Conservation (phyloP, 768 basidiomycete genomes). For the Naganishia friedmannii region DNA sequence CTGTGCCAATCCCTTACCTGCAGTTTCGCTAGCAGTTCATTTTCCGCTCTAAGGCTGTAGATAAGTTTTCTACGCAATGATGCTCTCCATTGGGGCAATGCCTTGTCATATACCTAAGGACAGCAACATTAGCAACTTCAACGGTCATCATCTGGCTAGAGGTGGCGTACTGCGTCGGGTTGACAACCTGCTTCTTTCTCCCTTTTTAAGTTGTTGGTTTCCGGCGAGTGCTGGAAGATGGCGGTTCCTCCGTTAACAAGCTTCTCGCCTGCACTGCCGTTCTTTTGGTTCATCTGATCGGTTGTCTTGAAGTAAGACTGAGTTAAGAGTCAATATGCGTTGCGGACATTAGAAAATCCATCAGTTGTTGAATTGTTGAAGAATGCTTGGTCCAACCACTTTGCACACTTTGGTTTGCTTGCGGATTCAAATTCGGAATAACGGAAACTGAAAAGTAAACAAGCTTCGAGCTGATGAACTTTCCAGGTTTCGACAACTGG, state of each 20-base stretch:
- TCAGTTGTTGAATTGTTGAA: not conserved
- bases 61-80: constrained; percentile 39
- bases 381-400: not conserved
- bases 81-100: constrained; percentile 43
- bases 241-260: constrained; percentile 26
- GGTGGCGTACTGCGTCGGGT: constrained; percentile 37
- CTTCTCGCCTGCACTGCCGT: not conserved
- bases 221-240: constrained; percentile 38
- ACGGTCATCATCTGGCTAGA: too few relatives aligned
- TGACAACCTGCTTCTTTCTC: constrained; percentile 48
- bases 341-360: not conserved
- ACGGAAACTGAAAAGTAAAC: constrained; percentile 10
- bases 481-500: not conserved
- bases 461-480: not conserved
- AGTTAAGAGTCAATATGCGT: not conserved
- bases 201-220: constrained; percentile 30
- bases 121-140: not conserved
- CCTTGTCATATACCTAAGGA: constrained; percentile 41
- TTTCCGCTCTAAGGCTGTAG: constrained; percentile 40
- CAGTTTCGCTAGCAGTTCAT: constrained; percentile 43
- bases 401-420: constrained; percentile 6
- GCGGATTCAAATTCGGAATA: not conserved
- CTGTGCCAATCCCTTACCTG: constrained; percentile 35
- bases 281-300: not conserved
- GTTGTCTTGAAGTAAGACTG: not conserved